Conservation (phyloP, 169 alveolate genomes). For the Plasmodium gaboni region DNA sequence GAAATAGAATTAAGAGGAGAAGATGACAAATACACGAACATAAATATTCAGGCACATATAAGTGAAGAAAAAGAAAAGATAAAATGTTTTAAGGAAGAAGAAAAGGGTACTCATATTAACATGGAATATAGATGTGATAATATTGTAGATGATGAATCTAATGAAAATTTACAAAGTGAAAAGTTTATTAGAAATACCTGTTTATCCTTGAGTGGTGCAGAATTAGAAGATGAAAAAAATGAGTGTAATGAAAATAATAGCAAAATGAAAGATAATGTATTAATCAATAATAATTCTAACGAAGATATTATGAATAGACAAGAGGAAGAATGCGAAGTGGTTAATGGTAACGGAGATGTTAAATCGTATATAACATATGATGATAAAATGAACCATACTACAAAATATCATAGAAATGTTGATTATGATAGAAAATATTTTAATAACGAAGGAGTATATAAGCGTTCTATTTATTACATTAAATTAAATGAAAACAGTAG, state of each 20-base stretch:
- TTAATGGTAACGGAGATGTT: not conserved
- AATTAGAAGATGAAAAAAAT: constrained; percentile 9
- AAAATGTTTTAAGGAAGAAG: not conserved
- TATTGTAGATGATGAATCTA: no score
- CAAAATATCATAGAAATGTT: constrained; percentile 23
- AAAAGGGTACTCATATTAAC: constrained; percentile 6
- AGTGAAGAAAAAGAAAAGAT: constrained; percentile 7
- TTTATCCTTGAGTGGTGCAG: constrained; percentile 5
- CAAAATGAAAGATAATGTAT: constrained; percentile 1
- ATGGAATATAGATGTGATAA: constrained; percentile 3
- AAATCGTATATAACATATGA: constrained; percentile 2
- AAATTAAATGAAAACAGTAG: constrained; percentile 25
- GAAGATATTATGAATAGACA: constrained; percentile 19
- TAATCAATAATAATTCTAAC: constrained; percentile 1
- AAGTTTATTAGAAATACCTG: constrained; percentile 16
- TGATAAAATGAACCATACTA: constrained; percentile 17
- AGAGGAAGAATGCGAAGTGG: constrained; percentile 9
- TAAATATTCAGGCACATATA: not conserved
- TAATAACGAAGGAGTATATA: constrained; percentile 12
- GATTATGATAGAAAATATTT: constrained; percentile 4
- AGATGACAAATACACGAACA: constrained; percentile 7
- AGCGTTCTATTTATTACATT: not conserved
- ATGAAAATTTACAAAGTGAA: not conserved
- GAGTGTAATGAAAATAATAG: not conserved
- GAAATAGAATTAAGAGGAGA: not conserved